Evolutionary conservation across 495 filamentous ascomycete genomes (phyloP).

Genomic region (Penicillium mononematosum): DNA sequence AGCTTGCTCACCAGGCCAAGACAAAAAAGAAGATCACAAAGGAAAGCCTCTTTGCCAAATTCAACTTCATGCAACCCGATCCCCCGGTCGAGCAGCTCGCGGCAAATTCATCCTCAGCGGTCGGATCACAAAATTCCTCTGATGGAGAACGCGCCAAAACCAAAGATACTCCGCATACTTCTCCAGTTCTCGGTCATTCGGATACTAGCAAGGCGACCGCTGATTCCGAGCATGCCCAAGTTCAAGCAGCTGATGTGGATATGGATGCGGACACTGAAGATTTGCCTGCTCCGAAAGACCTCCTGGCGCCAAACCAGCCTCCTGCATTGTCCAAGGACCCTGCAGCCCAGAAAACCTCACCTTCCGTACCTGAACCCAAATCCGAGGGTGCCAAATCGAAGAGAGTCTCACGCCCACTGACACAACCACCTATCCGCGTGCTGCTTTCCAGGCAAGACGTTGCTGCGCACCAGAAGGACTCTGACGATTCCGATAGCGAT

Average conservation of each 20-base stretch:
- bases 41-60: slow-evolving; percentile 76
- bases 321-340: slow-evolving; percentile 1
- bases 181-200: slow-evolving; percentile 36
- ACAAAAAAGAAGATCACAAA: slow-evolving; percentile 92
- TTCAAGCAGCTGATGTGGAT: slow-evolving; percentile 1
- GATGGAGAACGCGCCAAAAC: slow-evolving; percentile 43
- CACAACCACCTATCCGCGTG: slow-evolving; percentile 38
- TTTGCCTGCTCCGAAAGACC: slow-evolving; percentile 24
- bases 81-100: slow-evolving; percentile 21
- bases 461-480: slow-evolving; percentile 43
- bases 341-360: not conserved
- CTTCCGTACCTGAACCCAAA: not conserved
- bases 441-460: slow-evolving; percentile 39
- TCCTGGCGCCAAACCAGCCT: slow-evolving; percentile 11
- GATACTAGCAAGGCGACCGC: slow-evolving; percentile 26
- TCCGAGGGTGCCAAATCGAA: slow-evolving; percentile 15
- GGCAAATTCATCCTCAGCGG: slow-evolving; percentile 40
- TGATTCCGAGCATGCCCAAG: slow-evolving; percentile 10
- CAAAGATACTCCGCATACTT: slow-evolving; percentile 53
- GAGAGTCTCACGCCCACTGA: slow-evolving; percentile 19
- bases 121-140: slow-evolving; percentile 47
- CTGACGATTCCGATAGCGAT: slow-evolving; percentile 65
- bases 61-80: slow-evolving; percentile 63
- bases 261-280: slow-evolving; percentile 10
- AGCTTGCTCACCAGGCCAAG: slow-evolving; percentile 83